phyloP scores from a whole-genome alignment of 2,329 filamentous ascomycete species.

The Alternaria sp. region DNA sequence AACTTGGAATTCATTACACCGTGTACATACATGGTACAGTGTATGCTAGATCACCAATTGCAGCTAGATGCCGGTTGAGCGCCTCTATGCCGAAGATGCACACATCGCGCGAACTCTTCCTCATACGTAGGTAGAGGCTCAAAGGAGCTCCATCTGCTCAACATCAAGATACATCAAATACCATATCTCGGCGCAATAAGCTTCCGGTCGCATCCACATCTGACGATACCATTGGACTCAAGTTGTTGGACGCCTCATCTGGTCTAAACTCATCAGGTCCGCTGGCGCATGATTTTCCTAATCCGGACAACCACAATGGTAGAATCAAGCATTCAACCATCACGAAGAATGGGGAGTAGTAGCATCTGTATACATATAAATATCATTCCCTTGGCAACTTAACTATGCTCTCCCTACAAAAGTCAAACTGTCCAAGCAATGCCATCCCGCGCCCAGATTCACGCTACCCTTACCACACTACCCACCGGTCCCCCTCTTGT shows the following conservation, averaged over 20 bases:
- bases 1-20: background rate
- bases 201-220: background rate
- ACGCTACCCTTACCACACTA: conserved; percentile 23
- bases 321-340: background rate
- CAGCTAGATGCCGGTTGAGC: too few relatives aligned
- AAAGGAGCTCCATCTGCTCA: background rate
- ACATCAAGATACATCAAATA: background rate
- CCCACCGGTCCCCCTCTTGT: conserved; percentile 32
- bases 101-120: background rate
- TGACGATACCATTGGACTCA: background rate
- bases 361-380: background rate
- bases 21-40: background rate
- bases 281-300: conserved; percentile 4
- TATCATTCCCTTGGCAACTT: background rate
- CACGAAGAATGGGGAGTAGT: background rate
- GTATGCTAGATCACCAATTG: background rate
- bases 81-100: background rate
- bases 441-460: conserved; percentile 8
- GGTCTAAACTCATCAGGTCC: background rate
- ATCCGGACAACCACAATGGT: background rate
- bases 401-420: background rate
- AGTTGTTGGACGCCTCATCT: background rate
- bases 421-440: background rate
- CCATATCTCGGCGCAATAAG: background rate
- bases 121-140: background rate